Evolutionary conservation across 306 rosid species (phyloP), one percentile per base, ranked within the genome.

Genomic region (Prunus salicina): DNA sequence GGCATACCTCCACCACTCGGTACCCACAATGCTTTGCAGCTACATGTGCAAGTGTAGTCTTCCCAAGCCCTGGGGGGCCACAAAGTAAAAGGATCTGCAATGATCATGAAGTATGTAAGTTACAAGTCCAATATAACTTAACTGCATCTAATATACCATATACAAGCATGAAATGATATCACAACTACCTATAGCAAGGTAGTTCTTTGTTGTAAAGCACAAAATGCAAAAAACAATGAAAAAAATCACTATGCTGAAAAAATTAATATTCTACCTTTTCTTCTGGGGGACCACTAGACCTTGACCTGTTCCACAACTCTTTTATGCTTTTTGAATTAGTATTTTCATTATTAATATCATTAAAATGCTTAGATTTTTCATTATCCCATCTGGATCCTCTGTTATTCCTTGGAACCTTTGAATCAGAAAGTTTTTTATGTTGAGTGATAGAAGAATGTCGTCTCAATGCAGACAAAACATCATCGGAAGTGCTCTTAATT

Each of bases 21-120:
- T 94, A 94, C 84, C 97, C 97, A 86, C 96, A 94, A 60, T 94
- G 98, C 81, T 80, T 87, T 71, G 97, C 98, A 80, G 97, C 98
- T 66, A 94, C 84, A 84, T 92, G 98, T 30, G 97, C 97, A 67
- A 94, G 96, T 52, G 98, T 94, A 74, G 98, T 94, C 89, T 91
- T 94, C 56, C 98, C 98, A 72, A 92, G 96, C 63, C 98, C 97
- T 0, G 96, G 96, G 41, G 96, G 90, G 64, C 98, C 97, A 86
- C 97, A 92, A 45, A 91, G 97, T 74, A 94, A 79, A 80, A 94
- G 96, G 76, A 94, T 79, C 98, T 94, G 92, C 75, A 76, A 80
- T 69, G 43, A 75, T 81, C 63, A 78, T 47, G 63, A 78, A 70
- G 25, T 10, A 56, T 62, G 52, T 41, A 46, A 14, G 34, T 60